phyloP scores from a whole-genome alignment of 495 filamentous ascomycete genomes.

The Xylona heveae region DNA sequence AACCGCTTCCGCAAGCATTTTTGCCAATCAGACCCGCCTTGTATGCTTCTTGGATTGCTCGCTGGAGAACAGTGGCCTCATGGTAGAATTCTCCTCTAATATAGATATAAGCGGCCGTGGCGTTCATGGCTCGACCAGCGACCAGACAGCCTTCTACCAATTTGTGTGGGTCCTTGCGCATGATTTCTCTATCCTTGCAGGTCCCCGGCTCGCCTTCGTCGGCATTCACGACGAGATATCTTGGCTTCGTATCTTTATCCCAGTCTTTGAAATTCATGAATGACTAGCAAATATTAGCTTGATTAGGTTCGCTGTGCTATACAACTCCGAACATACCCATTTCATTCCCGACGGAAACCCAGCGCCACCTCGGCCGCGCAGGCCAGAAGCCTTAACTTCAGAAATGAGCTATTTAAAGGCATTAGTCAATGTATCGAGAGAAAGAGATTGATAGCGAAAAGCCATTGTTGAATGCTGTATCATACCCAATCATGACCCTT shows the following conservation, averaged over 20 bases:
- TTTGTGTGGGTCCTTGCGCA: slow-evolving; percentile 99
- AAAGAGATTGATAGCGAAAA: slow-evolving; percentile 9
- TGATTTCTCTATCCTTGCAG: slow-evolving; percentile 98
- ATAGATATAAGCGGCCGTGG: slow-evolving; percentile 96
- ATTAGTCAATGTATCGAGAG: no score
- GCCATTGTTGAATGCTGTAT: no score
- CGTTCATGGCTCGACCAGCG: slow-evolving; percentile 93
- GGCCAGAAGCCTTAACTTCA: slow-evolving; percentile 87
- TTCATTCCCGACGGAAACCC: slow-evolving; percentile 96
- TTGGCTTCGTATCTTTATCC: slow-evolving; percentile 92
- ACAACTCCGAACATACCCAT: slow-evolving; percentile 45
- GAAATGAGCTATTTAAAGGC: slow-evolving; percentile 82
- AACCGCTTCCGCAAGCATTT: slow-evolving; percentile 90
- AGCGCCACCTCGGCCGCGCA: slow-evolving; percentile 89
- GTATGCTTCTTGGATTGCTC: slow-evolving; percentile 94
- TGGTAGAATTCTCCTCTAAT: slow-evolving; percentile 98
- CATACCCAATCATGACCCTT: slow-evolving; percentile 98
- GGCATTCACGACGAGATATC: slow-evolving; percentile 93
- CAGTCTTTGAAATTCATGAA: slow-evolving; percentile 99
- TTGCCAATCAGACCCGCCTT: slow-evolving; percentile 82
- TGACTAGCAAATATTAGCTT: slow-evolving; percentile 34
- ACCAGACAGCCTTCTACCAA: slow-evolving; percentile 93
- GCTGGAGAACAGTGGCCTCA: slow-evolving; percentile 83
- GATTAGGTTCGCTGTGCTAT: slow-evolving; percentile 4
- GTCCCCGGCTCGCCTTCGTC: slow-evolving; percentile 98